These are phyloP conservation scores for Colletotrichum tropicicola DNA, from an alignment of 2,329 filamentous ascomycete genomes.

Conservation along the genomic window DNA sequence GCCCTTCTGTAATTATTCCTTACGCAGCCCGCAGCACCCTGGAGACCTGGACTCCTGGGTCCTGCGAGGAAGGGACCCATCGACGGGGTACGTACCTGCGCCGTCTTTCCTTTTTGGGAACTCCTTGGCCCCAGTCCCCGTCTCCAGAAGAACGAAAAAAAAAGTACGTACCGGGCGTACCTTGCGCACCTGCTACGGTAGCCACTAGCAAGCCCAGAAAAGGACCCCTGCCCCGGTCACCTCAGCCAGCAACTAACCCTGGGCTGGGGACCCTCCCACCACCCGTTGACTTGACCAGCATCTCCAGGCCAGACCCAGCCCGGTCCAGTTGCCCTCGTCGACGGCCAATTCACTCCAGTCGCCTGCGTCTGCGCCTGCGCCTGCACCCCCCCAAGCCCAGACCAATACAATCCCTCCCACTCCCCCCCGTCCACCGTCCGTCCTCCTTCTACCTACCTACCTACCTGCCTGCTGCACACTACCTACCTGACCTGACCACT, in stretches of 20 bases:
- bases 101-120: not conserved
- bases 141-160: not conserved
- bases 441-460: not conserved
- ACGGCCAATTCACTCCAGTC: constrained; percentile 17
- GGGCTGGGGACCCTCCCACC: constrained; percentile 11
- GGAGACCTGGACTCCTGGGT: not conserved
- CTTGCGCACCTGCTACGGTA: not conserved
- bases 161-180: not conserved
- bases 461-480: constrained; percentile 1
- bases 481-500: too few relatives aligned
- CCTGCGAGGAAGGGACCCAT: not conserved
- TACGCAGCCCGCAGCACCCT: not conserved
- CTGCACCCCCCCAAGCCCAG: not conserved
- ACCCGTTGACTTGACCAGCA: constrained; percentile 24
- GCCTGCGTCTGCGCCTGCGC: constrained; percentile 13
- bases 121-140: not conserved
- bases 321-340: constrained; percentile 14
- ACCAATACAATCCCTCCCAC: constrained; percentile 10
- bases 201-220: constrained; percentile 23
- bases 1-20: not conserved
- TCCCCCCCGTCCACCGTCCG: not conserved
- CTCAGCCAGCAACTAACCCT: constrained; percentile 25
- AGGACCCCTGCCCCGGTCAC: constrained; percentile 25
- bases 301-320: constrained; percentile 23
- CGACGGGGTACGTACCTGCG: not conserved